Conservation (phyloP, 495 filamentous ascomycete species). For the Sphaerosporella brunnea region DNA sequence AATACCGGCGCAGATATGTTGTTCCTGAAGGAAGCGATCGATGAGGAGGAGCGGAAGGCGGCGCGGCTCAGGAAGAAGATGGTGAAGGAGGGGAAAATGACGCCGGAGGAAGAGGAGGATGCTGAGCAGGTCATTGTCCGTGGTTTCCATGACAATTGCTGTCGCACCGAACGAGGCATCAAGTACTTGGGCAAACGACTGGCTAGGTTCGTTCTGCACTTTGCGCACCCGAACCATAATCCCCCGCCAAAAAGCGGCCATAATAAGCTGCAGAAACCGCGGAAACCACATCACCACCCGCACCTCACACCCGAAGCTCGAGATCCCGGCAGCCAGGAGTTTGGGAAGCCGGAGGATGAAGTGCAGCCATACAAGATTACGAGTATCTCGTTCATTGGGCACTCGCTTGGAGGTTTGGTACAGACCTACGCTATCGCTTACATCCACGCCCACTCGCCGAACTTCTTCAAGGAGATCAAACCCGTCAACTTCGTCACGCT, state of each 20-base stretch:
- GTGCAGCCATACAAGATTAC: conserved; percentile 67
- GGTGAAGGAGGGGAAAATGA: conserved; percentile 24
- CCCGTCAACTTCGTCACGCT: conserved; percentile 90
- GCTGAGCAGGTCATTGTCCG: conserved; percentile 88
- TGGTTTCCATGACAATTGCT: conserved; percentile 77
- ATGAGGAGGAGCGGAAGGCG: conserved; percentile 55
- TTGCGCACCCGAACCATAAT: conserved; percentile 85
- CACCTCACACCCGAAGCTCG: conserved; percentile 10
- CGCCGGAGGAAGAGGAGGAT: conserved; percentile 35
- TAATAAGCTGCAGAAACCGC: conserved; percentile 22
- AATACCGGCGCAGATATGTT: conserved; percentile 97
- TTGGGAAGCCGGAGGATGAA: conserved; percentile 19
- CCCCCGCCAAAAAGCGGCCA: conserved; percentile 40
- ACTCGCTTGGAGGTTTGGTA: conserved; percentile 78
- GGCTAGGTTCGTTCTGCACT: conserved; percentile 71
- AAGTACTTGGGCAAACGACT: conserved; percentile 91
- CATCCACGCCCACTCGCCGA: conserved; percentile 85
- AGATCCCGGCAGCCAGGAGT: neutral
- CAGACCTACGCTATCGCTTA: conserved; percentile 96
- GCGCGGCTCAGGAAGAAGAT: conserved; percentile 38
- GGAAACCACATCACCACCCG: conserved; percentile 18
- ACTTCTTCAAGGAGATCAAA: conserved; percentile 71
- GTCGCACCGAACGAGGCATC: conserved; percentile 80
- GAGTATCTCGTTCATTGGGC: conserved; percentile 88
- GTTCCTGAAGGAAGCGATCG: conserved; percentile 91